Evolutionary conservation across 306 rosid genomes (phyloP), one percentile per base, ranked within the genome.

Genomic region (Betula pendula): DNA sequence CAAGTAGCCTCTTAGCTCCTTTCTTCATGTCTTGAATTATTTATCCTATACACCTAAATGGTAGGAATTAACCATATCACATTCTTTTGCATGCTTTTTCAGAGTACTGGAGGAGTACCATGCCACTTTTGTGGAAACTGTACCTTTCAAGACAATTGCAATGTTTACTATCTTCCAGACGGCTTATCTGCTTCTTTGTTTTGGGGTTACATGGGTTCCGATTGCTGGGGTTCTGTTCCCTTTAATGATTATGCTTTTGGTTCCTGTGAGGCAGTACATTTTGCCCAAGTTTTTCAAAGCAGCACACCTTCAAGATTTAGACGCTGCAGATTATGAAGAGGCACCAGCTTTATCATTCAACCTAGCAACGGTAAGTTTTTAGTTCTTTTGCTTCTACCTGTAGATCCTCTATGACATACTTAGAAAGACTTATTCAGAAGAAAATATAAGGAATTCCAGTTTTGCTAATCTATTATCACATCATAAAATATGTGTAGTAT

Each of bases 221-320:
- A 82, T 75, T 38, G 97, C 94, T 20, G 97, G 97, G 43, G 86
- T 88, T 83, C 88, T 92, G 40, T 92, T 92, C 83, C 97, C 97
- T 29, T 75, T 92, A 66, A 78, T 92, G 94, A 92, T 92, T 84
- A 89, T 92, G 97, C 90, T 92, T 80, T 85, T 92, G 80, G 91
- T 92, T 88, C 97, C 97, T 55, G 91, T 92, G 59, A 86, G 97
- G 80, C 97, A 88, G 68, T 92, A 89, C 84, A 85, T 92, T 80
- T 81, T 92, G 80, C 94, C 97, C 77, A 92, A 82, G 88, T 83
- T 89, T 75, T 92, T 92, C 83, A 88, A 86, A 86, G 89, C 81
- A 0, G 92, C 83, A 33, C 90, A 87, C 79, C 96, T 91, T 80
- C 96, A 91, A 80, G 94, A 87, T 75, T 80, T 91, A 79, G 97